Base-by-base conservation (phyloP, 768 basidiomycete genomes). In the Xerocomus potaroensis region DNA sequence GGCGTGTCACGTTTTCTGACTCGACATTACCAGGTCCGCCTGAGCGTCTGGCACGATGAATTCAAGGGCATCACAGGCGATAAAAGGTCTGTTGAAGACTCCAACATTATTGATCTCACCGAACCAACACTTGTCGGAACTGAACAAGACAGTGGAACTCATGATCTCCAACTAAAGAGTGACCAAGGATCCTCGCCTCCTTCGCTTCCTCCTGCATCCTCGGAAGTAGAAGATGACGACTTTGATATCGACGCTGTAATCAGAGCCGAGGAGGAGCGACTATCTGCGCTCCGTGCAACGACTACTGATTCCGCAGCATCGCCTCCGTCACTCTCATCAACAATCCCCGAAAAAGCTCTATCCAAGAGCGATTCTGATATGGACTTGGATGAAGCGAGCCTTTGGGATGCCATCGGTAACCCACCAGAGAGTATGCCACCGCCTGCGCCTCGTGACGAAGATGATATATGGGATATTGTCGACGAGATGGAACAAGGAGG, bases 41-140 rank as follows among this genome's bases (percentile, higher is more conserved):
- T 91, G 19, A 79, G 83, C n/a, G 79, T 82, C 16, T 92, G 87
- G 86, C 72, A 77, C 45, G 87, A 91, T 60, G 83, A 89, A 61
- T 77, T 75, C 26, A 69, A 74, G 22, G 74, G 75, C 6, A 43
- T 69, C 15, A 54, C 68, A 42, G 68, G 76, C 23, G 71, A 67
- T 19, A 58, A 49, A n/a, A 58, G 67, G 21, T 30, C 45, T 24
- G 44, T 14, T 12, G 56, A 54, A 5, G 58, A 55, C 11, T 9
- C 34, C 2, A 65, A 66, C 18, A 51, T 65, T 19, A 63, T 66
- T 36, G 66, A 67, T 47, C 63, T 62, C 16, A 62, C 66, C 5
- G 55, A 56, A 37, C 51, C 56, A 19, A 65, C 58, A 3, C 58
- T 56, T 8, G 53, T 61, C 5, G 66, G 51, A 22, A 57, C 59